Evolutionary conservation across 352 stramenopile species (phyloP).

Genomic region (Phytophthora agathidicida): DNA sequence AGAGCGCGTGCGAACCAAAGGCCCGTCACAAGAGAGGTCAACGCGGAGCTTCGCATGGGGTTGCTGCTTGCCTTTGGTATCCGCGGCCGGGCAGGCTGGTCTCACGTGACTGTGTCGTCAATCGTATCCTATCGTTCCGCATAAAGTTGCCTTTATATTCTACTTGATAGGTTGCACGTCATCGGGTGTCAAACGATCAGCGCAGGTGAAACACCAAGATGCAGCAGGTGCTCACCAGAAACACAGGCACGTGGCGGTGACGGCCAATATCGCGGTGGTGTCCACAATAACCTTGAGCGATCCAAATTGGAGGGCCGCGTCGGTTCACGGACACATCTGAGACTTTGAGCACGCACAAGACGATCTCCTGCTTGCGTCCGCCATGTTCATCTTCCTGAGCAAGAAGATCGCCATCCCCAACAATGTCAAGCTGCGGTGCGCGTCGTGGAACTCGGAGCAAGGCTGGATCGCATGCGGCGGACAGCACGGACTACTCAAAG

Average conservation of each 20-base stretch:
- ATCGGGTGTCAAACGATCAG: background rate
- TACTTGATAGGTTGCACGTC: conserved; percentile 9
- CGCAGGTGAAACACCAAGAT: conserved; percentile 17
- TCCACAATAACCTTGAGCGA: background rate
- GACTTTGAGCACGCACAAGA: background rate
- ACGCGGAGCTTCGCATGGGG: conserved; percentile 5
- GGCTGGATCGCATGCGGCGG: conserved; percentile 95
- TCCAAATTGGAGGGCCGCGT: conserved; percentile 22
- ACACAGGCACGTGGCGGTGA: background rate
- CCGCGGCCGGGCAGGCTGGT: background rate
- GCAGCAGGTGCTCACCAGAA: background rate
- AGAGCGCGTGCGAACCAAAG: too few species aligned
- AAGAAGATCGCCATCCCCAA: conserved; percentile 97
- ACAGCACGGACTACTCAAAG: conserved; percentile 93
- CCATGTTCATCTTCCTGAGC: conserved; percentile 95
- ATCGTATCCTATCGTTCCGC: conserved; percentile 1
- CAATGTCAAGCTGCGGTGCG: conserved; percentile 90
- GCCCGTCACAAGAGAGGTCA: conserved; percentile 13
- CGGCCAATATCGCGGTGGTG: background rate
- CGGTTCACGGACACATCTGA: conserved; percentile 13
- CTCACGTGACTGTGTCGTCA: conserved; percentile 19
- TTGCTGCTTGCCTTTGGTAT: too few species aligned
- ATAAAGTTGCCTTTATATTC: conserved; percentile 24
- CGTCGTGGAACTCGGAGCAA: conserved; percentile 93
- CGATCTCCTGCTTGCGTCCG: background rate